These are phyloP conservation scores for Penicillium vulpinum DNA, from an alignment of 2,329 filamentous ascomycete species.

Conservation along the genomic window DNA sequence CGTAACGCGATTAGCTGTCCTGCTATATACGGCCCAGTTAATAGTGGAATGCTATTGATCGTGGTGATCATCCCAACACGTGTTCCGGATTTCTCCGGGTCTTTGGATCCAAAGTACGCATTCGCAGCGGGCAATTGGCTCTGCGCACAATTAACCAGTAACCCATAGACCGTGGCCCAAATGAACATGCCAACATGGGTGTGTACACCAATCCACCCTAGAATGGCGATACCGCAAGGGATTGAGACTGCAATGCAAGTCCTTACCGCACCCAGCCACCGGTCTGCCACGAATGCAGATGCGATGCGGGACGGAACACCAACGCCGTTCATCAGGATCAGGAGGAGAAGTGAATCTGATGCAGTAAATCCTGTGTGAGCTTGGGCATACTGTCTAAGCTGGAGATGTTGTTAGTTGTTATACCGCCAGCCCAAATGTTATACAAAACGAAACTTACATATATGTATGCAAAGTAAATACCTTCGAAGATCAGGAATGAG, in stretches of 20 bases:
- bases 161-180: slow-evolving; percentile 49
- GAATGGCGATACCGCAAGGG: slow-evolving; percentile 9
- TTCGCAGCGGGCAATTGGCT: slow-evolving; percentile 46
- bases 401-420: background rate
- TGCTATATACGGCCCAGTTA: slow-evolving; percentile 51
- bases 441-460: slow-evolving; percentile 1
- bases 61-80: slow-evolving; percentile 52
- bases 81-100: slow-evolving; percentile 49
- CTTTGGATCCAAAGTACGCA: slow-evolving; percentile 45
- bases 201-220: slow-evolving; percentile 11
- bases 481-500: slow-evolving; percentile 12
- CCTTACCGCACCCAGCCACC: slow-evolving; percentile 9
- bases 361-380: background rate
- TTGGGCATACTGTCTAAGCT: slow-evolving; percentile 9
- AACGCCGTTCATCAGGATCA: slow-evolving; percentile 8
- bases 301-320: slow-evolving; percentile 8
- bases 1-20: slow-evolving; percentile 46
- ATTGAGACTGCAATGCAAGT: slow-evolving; percentile 12
- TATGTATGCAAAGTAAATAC: slow-evolving; percentile 12
- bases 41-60: slow-evolving; percentile 46
- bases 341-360: slow-evolving; percentile 4
- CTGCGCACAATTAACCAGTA: slow-evolving; percentile 48
- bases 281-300: slow-evolving; percentile 8
- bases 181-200: slow-evolving; percentile 34
- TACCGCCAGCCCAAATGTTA: background rate